Percentiles rank a stretch among this genome's conserved stretches.
Conservation (phyloP, 805 yeast species). For the Zygotorulaspora danielsina region DNA sequence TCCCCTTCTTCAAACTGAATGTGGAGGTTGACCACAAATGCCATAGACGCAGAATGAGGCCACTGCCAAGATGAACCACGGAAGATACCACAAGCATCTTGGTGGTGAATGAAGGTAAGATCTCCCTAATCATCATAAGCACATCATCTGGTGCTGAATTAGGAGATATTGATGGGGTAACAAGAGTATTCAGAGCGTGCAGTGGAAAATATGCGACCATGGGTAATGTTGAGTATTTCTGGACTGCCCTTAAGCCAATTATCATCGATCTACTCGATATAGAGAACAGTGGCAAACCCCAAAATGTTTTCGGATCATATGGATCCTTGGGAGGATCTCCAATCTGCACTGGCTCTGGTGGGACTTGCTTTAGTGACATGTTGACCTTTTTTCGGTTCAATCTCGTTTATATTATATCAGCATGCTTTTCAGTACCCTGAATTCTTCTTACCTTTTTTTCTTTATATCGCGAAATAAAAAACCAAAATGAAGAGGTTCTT, state of each 20-base stretch:
- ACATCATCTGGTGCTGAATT: constrained; percentile 25
- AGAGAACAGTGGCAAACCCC: constrained; percentile 14
- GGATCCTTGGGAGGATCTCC: constrained; percentile 10
- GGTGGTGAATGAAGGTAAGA: constrained; percentile 22
- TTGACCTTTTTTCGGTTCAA: not conserved
- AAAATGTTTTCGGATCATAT: constrained; percentile 7
- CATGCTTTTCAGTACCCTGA: not conserved
- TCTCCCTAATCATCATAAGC: constrained; percentile 26
- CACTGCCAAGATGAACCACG: constrained; percentile 12
- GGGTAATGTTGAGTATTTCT: constrained; percentile 26
- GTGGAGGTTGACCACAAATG: constrained; percentile 6
- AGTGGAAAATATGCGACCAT: constrained; percentile 24
- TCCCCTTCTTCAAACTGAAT: constrained; percentile 1
- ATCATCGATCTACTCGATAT: constrained; percentile 14
- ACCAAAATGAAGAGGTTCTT: too few species aligned
- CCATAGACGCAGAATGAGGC: constrained; percentile 18
- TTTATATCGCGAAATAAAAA: too few species aligned
- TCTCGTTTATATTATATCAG: not conserved
- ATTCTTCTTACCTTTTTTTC: constrained; percentile 1
- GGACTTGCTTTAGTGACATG: constrained; percentile 15
- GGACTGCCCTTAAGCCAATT: constrained; percentile 15
- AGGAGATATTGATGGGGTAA: constrained; percentile 22
- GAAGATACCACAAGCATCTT: constrained; percentile 14
- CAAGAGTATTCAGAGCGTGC: constrained; percentile 25
- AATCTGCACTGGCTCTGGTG: constrained; percentile 23